Evolutionary conservation across 129 eudicot species (phyloP).

Genomic region (Glebionis coronaria): DNA sequence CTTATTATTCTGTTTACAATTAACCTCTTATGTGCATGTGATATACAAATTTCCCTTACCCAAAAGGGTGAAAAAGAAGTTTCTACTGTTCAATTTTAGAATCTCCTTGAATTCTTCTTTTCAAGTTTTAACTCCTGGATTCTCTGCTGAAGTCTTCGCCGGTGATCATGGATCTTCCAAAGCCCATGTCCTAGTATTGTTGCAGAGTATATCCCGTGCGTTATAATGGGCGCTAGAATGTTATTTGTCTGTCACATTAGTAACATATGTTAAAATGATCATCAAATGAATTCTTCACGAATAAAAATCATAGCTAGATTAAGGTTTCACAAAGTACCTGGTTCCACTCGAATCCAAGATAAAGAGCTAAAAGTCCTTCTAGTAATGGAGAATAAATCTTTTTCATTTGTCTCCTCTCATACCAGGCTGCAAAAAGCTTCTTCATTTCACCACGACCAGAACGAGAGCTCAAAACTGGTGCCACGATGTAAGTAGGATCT

Average conservation of each 20-base stretch:
- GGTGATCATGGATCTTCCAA: conserved; percentile 87
- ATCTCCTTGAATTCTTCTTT: conserved; percentile 24
- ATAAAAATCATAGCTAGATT: neutral
- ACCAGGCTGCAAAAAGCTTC: conserved; percentile 98
- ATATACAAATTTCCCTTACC: neutral
- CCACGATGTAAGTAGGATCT: conserved; percentile 95
- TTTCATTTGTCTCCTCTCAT: conserved; percentile 93
- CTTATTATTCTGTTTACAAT: neutral
- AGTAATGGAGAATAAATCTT: conserved; percentile 92
- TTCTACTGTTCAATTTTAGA: neutral
- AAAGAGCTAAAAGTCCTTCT: conserved; percentile 81
- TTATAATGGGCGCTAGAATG: conserved; percentile 80
- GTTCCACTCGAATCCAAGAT: conserved; percentile 96
- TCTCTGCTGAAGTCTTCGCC: conserved; percentile 62
- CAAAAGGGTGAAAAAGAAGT: neutral
- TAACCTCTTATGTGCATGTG: neutral
- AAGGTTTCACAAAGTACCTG: conserved; percentile 42
- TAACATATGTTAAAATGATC: neutral
- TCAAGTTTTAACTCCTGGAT: conserved; percentile 62
- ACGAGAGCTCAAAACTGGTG: conserved; percentile 73
- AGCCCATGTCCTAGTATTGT: conserved; percentile 86
- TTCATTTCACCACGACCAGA: conserved; percentile 75
- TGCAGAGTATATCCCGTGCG: conserved; percentile 94
- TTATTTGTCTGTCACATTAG: conserved; percentile 57
- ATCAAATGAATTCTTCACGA: neutral